phyloP scores from a whole-genome alignment of 2,329 filamentous ascomycete species.

The Aspergillus sp. region DNA sequence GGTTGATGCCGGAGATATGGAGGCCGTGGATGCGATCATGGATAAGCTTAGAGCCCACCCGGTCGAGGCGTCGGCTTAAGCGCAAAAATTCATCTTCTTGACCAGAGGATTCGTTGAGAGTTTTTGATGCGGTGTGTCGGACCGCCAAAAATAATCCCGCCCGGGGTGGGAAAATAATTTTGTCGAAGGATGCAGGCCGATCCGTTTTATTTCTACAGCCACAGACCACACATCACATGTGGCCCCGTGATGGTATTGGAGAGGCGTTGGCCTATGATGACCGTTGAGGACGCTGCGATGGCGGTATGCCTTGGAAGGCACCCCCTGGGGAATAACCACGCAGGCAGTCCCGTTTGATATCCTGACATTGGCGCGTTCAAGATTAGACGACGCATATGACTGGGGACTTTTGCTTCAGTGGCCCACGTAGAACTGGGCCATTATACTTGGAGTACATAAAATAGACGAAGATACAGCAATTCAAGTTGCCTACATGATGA shows the following conservation, averaged over 20 bases:
- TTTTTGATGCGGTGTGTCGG: background rate
- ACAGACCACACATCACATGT: background rate
- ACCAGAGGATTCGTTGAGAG: background rate
- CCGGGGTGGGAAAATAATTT: background rate
- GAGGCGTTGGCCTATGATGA: background rate
- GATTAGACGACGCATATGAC: background rate
- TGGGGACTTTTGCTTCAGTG: background rate
- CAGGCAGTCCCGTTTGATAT: background rate
- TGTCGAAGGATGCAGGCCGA: background rate
- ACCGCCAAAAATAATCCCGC: background rate
- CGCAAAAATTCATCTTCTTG: background rate
- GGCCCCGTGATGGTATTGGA: background rate
- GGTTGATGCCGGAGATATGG: conserved; percentile 85
- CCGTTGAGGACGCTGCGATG: background rate
- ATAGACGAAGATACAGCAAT: background rate
- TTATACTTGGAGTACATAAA: background rate
- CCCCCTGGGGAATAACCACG: background rate
- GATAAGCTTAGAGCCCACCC: conserved; percentile 58
- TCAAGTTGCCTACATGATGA: background rate
- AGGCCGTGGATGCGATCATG: conserved; percentile 75
- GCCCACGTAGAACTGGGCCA: background rate
- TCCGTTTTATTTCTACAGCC: background rate
- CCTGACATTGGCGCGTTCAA: background rate
- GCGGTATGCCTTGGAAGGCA: background rate
- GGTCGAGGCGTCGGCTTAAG: conserved; percentile 28